phyloP scores from a whole-genome alignment of 352 stramenopile genomes.

The Blastocystis sp. region DNA sequence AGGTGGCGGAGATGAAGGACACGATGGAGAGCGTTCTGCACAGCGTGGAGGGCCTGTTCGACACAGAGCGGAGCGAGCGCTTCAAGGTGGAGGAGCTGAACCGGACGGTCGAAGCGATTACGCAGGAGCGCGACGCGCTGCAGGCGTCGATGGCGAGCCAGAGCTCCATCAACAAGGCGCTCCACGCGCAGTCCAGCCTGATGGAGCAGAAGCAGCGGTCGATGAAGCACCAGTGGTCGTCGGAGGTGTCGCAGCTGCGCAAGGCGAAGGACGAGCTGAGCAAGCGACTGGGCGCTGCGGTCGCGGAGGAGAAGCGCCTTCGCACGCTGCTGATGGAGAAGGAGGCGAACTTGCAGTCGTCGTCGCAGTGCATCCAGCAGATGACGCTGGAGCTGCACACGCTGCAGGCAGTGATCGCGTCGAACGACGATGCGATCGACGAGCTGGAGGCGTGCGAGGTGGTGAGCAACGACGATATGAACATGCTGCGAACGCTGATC shows the following conservation, averaged over 20 bases:
- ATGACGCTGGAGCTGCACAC: constrained; percentile 20
- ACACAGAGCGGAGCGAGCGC: neutral
- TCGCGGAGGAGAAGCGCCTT: neutral
- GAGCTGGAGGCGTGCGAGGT: constrained; percentile 13
- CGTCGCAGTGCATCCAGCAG: constrained; percentile 19
- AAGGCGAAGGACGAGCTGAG: neutral
- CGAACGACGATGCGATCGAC: constrained; percentile 1
- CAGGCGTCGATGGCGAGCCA: neutral
- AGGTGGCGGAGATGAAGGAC: constrained; percentile 5
- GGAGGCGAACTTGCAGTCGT: neutral
- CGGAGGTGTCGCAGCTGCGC: neutral
- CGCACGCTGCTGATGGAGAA: neutral
- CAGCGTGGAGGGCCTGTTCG: neutral
- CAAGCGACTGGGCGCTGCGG: neutral
- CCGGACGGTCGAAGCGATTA: neutral
- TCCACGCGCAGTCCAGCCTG: neutral
- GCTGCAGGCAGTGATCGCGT: constrained; percentile 23
- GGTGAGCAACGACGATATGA: constrained; percentile 11
- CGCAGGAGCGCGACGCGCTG: neutral
- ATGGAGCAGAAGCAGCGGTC: constrained; percentile 1
- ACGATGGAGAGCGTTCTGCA: neutral
- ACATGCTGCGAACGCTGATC: neutral
- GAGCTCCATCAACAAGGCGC: neutral
- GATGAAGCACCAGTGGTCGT: constrained; percentile 1
- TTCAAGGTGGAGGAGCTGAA: neutral